Conservation (phyloP, 345 rosid species). For the Acer saccharum region DNA sequence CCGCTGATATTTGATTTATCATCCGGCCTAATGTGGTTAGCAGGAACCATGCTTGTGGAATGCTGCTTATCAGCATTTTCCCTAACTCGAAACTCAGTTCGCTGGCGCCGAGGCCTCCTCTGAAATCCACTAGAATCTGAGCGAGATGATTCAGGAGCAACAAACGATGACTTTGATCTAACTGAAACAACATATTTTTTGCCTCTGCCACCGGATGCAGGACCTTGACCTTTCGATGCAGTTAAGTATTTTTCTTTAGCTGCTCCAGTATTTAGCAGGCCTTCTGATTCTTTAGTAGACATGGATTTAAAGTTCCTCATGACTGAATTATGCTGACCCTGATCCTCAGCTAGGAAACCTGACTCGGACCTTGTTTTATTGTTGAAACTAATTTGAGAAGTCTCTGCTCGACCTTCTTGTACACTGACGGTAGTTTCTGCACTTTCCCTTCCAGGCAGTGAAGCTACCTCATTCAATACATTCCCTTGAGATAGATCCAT, state of each 20-base stretch:
- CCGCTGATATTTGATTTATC: constrained; percentile 52
- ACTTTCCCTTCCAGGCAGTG: constrained; percentile 39
- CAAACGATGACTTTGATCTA: constrained; percentile 53
- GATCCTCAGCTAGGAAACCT: constrained; percentile 38
- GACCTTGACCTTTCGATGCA: constrained; percentile 42
- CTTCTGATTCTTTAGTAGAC: constrained; percentile 46
- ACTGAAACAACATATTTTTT: constrained; percentile 45
- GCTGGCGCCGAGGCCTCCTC: constrained; percentile 60
- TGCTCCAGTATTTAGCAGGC: constrained; percentile 40
- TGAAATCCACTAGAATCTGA: constrained; percentile 62
- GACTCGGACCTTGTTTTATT: constrained; percentile 33
- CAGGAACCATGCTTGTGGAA: constrained; percentile 28
- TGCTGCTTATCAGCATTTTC: constrained; percentile 55
- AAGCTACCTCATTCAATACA: constrained; percentile 35
- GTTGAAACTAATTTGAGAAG: constrained; percentile 31
- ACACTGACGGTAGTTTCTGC: constrained; percentile 28
- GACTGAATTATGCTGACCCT: constrained; percentile 37
- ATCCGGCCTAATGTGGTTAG: constrained; percentile 43
- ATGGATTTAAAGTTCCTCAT: constrained; percentile 30
- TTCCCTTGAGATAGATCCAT: constrained; percentile 46
- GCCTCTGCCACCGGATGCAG: constrained; percentile 45
- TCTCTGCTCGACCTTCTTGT: constrained; percentile 48
- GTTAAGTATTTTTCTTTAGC: constrained; percentile 37
- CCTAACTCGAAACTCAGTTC: constrained; percentile 77
- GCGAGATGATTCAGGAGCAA: constrained; percentile 52